phyloP scores from a whole-genome alignment of 257 asterid species.

The Primulina huaijiensis region DNA sequence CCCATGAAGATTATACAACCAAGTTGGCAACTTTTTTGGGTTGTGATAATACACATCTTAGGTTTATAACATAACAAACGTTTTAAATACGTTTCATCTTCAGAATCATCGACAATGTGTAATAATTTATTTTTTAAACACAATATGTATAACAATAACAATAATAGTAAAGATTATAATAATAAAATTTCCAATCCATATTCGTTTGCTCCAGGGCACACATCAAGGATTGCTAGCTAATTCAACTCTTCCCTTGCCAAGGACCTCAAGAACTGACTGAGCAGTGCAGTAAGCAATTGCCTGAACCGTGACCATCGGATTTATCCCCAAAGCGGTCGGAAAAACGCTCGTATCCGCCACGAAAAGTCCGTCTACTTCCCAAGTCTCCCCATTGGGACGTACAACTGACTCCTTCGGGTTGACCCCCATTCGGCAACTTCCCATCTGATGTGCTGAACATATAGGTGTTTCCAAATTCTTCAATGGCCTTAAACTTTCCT shows the following conservation, averaged over 20 bases:
- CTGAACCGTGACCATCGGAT: slow-evolving; percentile 88
- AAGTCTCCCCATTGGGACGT: slow-evolving; percentile 57
- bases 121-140: too few relatives aligned
- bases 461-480: slow-evolving; percentile 42
- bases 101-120: too few relatives aligned
- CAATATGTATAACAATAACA: too few relatives aligned
- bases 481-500: slow-evolving; percentile 56
- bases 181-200: too few relatives aligned
- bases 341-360: slow-evolving; percentile 84
- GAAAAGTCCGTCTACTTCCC: slow-evolving; percentile 72
- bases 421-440: slow-evolving; percentile 87
- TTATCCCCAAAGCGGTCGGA: slow-evolving; percentile 87
- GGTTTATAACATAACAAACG: too few relatives aligned
- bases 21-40: too few relatives aligned
- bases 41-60: too few relatives aligned
- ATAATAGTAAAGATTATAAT: too few relatives aligned
- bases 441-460: slow-evolving; percentile 95
- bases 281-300: slow-evolving; percentile 84
- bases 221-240: not conserved
- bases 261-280: slow-evolving; percentile 51
- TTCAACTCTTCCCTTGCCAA: slow-evolving; percentile 26
- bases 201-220: too few relatives aligned
- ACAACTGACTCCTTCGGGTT: slow-evolving; percentile 54
- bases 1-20: too few relatives aligned
- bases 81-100: too few relatives aligned